Conservation (phyloP, 73 alveolate species). For the Tetrahymena elliotti region DNA sequence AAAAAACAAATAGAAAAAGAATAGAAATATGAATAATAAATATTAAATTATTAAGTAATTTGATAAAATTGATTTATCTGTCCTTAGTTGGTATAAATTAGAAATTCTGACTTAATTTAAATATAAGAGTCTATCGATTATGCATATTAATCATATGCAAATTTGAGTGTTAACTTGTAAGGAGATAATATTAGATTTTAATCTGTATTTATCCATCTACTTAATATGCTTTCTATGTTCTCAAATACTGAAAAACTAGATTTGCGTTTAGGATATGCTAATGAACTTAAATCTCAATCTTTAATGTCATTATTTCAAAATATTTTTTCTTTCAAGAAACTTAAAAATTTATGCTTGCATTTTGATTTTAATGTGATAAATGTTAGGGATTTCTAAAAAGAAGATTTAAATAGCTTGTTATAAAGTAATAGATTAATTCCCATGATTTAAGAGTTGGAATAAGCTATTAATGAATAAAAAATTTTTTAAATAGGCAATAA, state of each 20-base stretch:
- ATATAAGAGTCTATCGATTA: too few species aligned
- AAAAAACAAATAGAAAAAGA: too few species aligned
- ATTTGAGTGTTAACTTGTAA: background rate
- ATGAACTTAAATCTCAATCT: too few species aligned
- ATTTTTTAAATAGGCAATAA: background rate
- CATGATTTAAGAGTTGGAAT: background rate
- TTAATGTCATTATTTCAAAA: background rate
- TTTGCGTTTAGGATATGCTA: background rate
- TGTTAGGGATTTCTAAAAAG: background rate
- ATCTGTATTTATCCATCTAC: background rate
- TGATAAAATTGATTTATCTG: too few species aligned
- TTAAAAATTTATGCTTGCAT: too few species aligned
- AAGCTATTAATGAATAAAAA: too few species aligned
- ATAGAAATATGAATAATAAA: too few species aligned
- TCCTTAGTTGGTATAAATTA: too few species aligned
- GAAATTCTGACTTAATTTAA: too few species aligned
- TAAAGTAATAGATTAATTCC: too few species aligned
- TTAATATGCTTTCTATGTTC: background rate
- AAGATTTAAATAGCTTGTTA: background rate
- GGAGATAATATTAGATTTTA: background rate
- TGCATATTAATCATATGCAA: background rate
- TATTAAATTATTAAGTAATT: too few species aligned
- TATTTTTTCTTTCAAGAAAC: background rate
- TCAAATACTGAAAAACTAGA: background rate
- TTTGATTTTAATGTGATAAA: background rate